Base-by-base conservation (phyloP, 768 basidiomycete species). In the Russula brevipes region DNA sequence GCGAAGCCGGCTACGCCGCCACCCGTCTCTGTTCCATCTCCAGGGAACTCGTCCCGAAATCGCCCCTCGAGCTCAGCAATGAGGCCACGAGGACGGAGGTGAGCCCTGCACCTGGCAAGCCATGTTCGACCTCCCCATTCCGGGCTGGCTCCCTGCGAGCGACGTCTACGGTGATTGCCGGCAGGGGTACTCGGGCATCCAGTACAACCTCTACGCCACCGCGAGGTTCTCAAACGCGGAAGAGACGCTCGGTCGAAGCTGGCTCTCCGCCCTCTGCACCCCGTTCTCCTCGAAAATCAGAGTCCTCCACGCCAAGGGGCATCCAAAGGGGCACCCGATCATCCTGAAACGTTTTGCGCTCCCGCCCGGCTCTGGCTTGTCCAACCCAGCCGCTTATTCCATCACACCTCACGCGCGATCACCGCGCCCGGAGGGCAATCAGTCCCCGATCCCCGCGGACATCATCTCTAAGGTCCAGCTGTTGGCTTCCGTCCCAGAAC, bases 81-180 rank as follows among this genome's bases (percentile, higher is more conserved):
- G 85, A 86, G 65, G 81, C 16, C 78, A 80, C 51, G 85, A 89
- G 69, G 81, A 85, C 44, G 74, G 76, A 30, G 77, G 74, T 54
- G 75, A 76, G 60, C 82, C 82, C 56, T 85, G 82, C 80, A 75
- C 71, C 73, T 92, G 92, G 87, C 85, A 88, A 67, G 77, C 93
- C 59, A 77, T 86, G 17, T 96, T 95, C 72, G 86, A 93, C 72
- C 75, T 97, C 4, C 80, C 83, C 16, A 76, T 95, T n/a, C 93
- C 94, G 5, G 94, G 93, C 17, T 96, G 94, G 94, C 79, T 97
- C 3, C 94, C 94, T 8, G 78, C 80, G 1, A 80, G 83, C 3
- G 60, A 71, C 5, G 24, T 52, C 4, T 80, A 84, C 61, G 83
- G 85, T 31, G 72, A 79, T 16, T 69, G 66, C 10, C 51, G 69